Evolutionary conservation across 345 rosid species (phyloP).

Genomic region (Reutealis trisperma): DNA sequence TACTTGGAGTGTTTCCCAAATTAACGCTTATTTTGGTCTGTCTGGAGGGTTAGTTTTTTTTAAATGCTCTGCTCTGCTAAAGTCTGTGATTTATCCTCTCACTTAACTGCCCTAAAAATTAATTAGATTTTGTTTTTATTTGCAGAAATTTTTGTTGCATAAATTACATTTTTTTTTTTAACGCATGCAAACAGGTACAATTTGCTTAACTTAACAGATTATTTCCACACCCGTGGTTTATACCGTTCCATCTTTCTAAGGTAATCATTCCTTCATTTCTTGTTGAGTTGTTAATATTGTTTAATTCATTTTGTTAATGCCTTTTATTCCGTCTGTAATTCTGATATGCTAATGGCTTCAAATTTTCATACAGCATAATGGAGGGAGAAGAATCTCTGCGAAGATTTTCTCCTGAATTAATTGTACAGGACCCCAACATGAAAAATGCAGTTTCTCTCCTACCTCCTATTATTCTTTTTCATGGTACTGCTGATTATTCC

Average conservation of each 20-base stretch:
- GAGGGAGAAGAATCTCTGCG: conserved; percentile 84
- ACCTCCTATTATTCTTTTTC: conserved; percentile 80
- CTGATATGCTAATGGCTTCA: conserved; percentile 7
- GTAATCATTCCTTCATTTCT: conserved; percentile 36
- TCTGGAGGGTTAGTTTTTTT: conserved; percentile 78
- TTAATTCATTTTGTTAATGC: not conserved
- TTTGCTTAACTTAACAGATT: conserved; percentile 75
- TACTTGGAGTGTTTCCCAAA: conserved; percentile 86
- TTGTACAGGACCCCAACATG: conserved; percentile 62
- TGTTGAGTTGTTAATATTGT: not conserved
- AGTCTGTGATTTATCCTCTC: not conserved
- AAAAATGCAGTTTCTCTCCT: conserved; percentile 61
- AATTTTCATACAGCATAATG: conserved; percentile 67
- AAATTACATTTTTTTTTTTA: conserved; percentile 5
- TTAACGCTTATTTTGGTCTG: conserved; percentile 82
- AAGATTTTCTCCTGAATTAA: conserved; percentile 81
- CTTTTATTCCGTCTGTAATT: conserved; percentile 6
- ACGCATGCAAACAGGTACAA: conserved; percentile 67
- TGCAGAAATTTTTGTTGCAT: not conserved
- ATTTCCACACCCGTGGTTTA: conserved; percentile 83
- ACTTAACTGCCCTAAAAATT: not conserved
- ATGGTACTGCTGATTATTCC: conserved; percentile 93
- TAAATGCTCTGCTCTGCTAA: not conserved
- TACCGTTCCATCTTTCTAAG: conserved; percentile 78
- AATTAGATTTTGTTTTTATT: not conserved